Conservation (phyloP, 768 basidiomycete species). For the Boletus subcaerulescens region DNA sequence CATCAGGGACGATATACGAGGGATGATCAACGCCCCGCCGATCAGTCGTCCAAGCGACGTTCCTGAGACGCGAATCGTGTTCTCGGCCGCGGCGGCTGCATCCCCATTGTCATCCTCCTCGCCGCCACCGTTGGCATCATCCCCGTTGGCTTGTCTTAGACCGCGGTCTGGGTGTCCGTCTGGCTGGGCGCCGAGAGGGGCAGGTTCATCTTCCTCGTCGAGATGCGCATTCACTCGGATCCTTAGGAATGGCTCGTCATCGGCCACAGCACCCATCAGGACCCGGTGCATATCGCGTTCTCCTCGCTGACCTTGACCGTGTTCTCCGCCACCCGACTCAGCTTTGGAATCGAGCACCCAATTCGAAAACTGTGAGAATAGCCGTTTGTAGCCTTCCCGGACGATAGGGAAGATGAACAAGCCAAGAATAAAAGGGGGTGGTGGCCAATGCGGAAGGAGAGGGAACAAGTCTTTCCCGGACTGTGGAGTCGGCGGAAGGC, state of each 20-base stretch:
- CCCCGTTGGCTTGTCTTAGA: slow-evolving; percentile 11
- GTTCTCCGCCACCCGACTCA: slow-evolving; percentile 5
- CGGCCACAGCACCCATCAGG: slow-evolving; percentile 21
- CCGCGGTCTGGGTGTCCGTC: slow-evolving; percentile 11
- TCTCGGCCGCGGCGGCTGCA: slow-evolving; percentile 52
- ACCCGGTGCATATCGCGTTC: slow-evolving; percentile 20
- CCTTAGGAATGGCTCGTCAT: slow-evolving; percentile 31
- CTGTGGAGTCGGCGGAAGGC: not conserved
- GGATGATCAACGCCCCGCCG: slow-evolving; percentile 67
- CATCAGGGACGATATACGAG: slow-evolving; percentile 64
- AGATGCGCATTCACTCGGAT: slow-evolving; percentile 34
- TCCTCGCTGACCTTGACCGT: slow-evolving; percentile 12
- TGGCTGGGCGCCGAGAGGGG: slow-evolving; percentile 11
- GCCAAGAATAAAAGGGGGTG: slow-evolving; percentile 56
- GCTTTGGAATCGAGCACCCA: slow-evolving; percentile 41
- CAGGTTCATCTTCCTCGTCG: slow-evolving; percentile 25
- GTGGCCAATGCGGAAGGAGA: slow-evolving; percentile 49
- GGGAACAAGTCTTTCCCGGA: slow-evolving; percentile 22
- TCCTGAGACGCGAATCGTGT: slow-evolving; percentile 54
- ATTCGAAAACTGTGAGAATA: slow-evolving; percentile 39
- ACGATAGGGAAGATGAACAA: slow-evolving; percentile 50
- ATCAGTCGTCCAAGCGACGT: slow-evolving; percentile 63
- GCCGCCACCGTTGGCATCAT: slow-evolving; percentile 2
- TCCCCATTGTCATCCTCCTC: slow-evolving; percentile 20
- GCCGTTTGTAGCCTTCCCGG: slow-evolving; percentile 41